A percentile compares a stretch with the other conserved stretches of the same genome.
phyloP scores from a whole-genome alignment of 192 early-diverging fungal genomes.

The Backusella circina region DNA sequence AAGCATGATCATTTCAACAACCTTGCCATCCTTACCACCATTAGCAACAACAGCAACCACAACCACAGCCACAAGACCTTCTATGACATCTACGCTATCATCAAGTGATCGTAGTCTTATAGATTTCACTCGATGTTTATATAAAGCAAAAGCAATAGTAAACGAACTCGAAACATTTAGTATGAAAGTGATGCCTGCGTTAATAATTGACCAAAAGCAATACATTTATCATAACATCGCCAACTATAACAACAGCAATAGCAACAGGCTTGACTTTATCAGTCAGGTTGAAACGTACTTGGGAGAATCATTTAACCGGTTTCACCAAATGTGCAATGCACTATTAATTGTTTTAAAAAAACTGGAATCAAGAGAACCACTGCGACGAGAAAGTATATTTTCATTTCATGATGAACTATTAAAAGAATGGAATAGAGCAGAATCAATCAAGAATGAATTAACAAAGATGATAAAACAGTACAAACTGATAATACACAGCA shows the following conservation, averaged over 20 bases:
- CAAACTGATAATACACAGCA: neutral
- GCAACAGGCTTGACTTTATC: neutral
- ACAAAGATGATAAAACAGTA: neutral
- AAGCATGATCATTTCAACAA: neutral
- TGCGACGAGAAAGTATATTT: slow-evolving; percentile 14
- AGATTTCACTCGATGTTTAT: slow-evolving; percentile 24
- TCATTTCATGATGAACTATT: slow-evolving; percentile 12
- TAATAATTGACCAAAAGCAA: neutral
- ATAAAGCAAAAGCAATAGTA: slow-evolving; percentile 17
- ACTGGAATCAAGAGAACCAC: slow-evolving; percentile 8
- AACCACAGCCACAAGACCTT: neutral
- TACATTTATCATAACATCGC: neutral
- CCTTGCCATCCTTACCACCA: neutral
- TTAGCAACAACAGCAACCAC: neutral
- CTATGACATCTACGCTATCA: slow-evolving; percentile 1
- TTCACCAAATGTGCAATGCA: slow-evolving; percentile 15
- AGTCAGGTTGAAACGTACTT: slow-evolving; percentile 6
- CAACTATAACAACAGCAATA: neutral
- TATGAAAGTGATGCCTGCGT: neutral
- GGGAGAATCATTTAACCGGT: slow-evolving; percentile 4
- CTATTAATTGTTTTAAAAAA: slow-evolving; percentile 17
- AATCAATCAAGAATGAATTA: neutral
- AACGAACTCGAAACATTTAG: slow-evolving; percentile 14
- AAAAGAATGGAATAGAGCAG: slow-evolving; percentile 17
- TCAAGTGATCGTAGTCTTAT: slow-evolving; percentile 11